Evolutionary conservation across 73 alveolate species (phyloP), one percentile per base, ranked within the genome.

Genomic region (Tetrahymena malaccensis): DNA sequence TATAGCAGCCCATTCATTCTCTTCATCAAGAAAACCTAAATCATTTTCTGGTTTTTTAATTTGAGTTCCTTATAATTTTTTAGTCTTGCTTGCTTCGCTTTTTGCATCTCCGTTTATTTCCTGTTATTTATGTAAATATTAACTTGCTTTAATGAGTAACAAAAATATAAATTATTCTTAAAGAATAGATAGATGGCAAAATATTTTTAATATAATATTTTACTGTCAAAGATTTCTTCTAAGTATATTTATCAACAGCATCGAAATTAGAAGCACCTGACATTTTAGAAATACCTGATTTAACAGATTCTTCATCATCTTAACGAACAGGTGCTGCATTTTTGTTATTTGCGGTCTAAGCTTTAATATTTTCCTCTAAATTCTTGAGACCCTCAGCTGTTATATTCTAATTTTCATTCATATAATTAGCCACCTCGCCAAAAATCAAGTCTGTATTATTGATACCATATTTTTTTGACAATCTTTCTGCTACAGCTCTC

Each of bases 241-340:
- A 93, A 43, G 97, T 89, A 58, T 95, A 95, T 95, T 85, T 83
- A 93, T 95, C 96, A 25, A 95, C 96, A 33, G 84, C 94, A 50
- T 95, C 96, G 38, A 95, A 95, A 85, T 95, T 95, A 16, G 97
- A 95, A 22, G 97, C 97, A 22, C 97, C 97, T 16, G 97, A 95
- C 95, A 95, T 95, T 55, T 95, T 95, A 25, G 97, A 95, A 44
- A 95, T 94, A 43, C 93, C 94, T 43, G 97, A 95, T 89, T 95
- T 95, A 55, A 85, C 93, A 85, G 93, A 94, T 85, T 95, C 97
- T 40, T 95, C 97, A 43, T 95, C 97, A 33, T 89, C 94, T 57
- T 89, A 35, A 43, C 94, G 70, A 50, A 55, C 10, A 31, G 97
- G 94, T 95, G 70, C 84, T 38, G 93, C 85, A 55, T 85, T 56